Evolutionary conservation across 2,329 filamentous ascomycete species (phyloP).

Genomic region (Neocatenulostroma microsporum): DNA sequence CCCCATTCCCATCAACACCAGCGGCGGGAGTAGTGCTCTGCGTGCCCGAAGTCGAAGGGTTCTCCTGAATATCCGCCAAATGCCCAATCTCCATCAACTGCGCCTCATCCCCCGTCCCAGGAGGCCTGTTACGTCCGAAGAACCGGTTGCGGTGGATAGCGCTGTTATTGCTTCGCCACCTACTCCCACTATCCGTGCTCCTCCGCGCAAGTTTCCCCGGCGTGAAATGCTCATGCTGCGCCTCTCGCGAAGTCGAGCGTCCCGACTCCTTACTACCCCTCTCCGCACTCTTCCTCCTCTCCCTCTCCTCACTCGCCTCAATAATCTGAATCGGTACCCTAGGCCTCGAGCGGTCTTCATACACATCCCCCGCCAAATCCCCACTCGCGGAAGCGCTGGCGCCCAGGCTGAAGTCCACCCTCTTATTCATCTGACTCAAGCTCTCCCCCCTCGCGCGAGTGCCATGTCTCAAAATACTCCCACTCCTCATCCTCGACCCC

Average conservation of each 20-base stretch:
- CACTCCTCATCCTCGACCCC: slow-evolving; percentile 31
- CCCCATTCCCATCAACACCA: not conserved
- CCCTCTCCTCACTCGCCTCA: slow-evolving; percentile 28
- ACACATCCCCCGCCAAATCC: slow-evolving; percentile 58
- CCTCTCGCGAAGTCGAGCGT: slow-evolving; percentile 21
- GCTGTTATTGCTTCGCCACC: slow-evolving; percentile 26
- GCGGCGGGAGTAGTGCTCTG: slow-evolving; percentile 8
- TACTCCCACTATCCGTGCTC: slow-evolving; percentile 19
- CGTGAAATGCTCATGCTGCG: slow-evolving; percentile 9
- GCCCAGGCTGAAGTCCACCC: slow-evolving; percentile 64
- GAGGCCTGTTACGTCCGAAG: slow-evolving; percentile 41
- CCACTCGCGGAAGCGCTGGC: slow-evolving; percentile 46
- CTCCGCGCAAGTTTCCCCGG: slow-evolving; percentile 24
- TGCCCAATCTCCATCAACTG: slow-evolving; percentile 27
- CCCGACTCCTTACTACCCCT: slow-evolving; percentile 21
- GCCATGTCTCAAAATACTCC: slow-evolving; percentile 47
- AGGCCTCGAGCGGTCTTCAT: slow-evolving; percentile 46
- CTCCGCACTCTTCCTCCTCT: slow-evolving; percentile 20
- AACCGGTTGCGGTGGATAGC: slow-evolving; percentile 53
- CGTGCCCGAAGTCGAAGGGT: slow-evolving; percentile 8
- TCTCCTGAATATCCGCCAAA: slow-evolving; percentile 32
- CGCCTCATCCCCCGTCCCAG: slow-evolving; percentile 20
- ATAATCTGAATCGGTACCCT: slow-evolving; percentile 36
- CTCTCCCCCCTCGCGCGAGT: slow-evolving; percentile 50
- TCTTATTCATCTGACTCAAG: slow-evolving; percentile 50